These are phyloP conservation scores for Daldinia vernicosa DNA, from an alignment of 495 filamentous ascomycete genomes.

Conservation along the genomic window DNA sequence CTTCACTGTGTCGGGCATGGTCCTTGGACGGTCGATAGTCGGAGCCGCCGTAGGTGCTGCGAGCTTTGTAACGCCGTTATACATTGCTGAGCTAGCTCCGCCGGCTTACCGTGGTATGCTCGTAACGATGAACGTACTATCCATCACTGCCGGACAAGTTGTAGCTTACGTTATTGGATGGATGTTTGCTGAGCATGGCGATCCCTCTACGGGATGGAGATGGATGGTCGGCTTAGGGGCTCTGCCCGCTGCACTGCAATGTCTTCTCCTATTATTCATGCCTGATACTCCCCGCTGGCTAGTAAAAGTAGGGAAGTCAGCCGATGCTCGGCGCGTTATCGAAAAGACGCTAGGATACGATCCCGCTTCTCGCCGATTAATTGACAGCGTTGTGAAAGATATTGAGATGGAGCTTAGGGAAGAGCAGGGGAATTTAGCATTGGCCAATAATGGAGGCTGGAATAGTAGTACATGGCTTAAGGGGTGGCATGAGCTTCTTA, in stretches of 20 bases:
- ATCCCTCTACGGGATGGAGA: conserved; percentile 71
- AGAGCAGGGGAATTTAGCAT: conserved; percentile 63
- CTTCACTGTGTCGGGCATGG: conserved; percentile 73
- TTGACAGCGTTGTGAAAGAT: conserved; percentile 65
- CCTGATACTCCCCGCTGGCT: conserved; percentile 91
- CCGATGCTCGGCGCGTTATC: conserved; percentile 69
- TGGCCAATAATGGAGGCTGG: conserved; percentile 42
- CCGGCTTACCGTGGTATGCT: conserved; percentile 76
- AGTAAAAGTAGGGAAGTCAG: conserved; percentile 68
- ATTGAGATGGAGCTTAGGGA: conserved; percentile 75
- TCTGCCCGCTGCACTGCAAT: conserved; percentile 76
- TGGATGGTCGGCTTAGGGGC: conserved; percentile 92
- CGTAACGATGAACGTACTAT: conserved; percentile 79
- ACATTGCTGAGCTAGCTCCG: conserved; percentile 87
- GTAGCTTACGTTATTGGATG: conserved; percentile 83
- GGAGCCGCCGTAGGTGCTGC: conserved; percentile 85
- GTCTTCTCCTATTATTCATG: conserved; percentile 69
- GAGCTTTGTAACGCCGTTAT: conserved; percentile 83
- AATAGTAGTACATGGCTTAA: conserved; percentile 48
- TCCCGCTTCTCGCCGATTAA: conserved; percentile 55
- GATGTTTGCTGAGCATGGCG: conserved; percentile 65
- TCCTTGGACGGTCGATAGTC: conserved; percentile 79
- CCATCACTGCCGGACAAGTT: conserved; percentile 86
- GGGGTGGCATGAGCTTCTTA: conserved; percentile 64
- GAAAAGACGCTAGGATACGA: conserved; percentile 67